Evolutionary conservation across 2,329 filamentous ascomycete species (phyloP).

Genomic region (Sphaerulina vaccinii): DNA sequence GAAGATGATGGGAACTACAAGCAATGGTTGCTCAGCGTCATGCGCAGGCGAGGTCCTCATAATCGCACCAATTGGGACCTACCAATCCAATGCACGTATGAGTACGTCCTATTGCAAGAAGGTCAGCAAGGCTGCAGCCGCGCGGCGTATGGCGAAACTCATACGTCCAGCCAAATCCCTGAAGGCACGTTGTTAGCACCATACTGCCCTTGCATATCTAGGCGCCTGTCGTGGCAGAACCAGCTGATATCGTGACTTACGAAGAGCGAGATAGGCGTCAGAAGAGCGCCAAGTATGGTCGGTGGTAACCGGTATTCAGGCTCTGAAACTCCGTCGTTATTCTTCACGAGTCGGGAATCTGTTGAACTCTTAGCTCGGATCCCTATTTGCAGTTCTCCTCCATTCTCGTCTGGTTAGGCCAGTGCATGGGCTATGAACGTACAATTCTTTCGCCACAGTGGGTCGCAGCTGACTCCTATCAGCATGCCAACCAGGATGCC

Average conservation of each 20-base stretch:
- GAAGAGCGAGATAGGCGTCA: conserved; percentile 80
- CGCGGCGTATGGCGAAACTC: too few species aligned
- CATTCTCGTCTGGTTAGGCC: conserved; percentile 16
- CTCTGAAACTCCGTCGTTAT: conserved; percentile 63
- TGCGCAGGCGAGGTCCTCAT: conserved; percentile 20
- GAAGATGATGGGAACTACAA: conserved; percentile 51
- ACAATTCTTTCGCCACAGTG: conserved; percentile 63
- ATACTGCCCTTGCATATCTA: conserved; percentile 12
- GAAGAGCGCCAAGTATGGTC: conserved; percentile 62
- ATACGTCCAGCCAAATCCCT: conserved; percentile 28
- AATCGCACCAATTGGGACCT: conserved; percentile 13
- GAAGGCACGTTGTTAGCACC: neutral
- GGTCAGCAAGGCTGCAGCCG: too few species aligned
- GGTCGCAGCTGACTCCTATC: conserved; percentile 60
- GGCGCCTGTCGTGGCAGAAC: conserved; percentile 44
- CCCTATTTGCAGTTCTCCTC: neutral
- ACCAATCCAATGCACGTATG: conserved; percentile 26
- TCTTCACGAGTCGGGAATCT: conserved; percentile 51
- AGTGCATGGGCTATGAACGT: conserved; percentile 6
- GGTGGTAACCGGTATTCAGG: conserved; percentile 84
- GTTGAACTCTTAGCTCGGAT: neutral
- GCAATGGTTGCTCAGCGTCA: conserved; percentile 23
- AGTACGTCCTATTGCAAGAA: too few species aligned
- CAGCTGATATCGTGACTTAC: neutral
- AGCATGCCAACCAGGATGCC: conserved; percentile 67